Evolutionary conservation across 164 flowering plant genomes (phyloP), one percentile per base, ranked within the genome.

Genomic region (Magnolia changhungtana): DNA sequence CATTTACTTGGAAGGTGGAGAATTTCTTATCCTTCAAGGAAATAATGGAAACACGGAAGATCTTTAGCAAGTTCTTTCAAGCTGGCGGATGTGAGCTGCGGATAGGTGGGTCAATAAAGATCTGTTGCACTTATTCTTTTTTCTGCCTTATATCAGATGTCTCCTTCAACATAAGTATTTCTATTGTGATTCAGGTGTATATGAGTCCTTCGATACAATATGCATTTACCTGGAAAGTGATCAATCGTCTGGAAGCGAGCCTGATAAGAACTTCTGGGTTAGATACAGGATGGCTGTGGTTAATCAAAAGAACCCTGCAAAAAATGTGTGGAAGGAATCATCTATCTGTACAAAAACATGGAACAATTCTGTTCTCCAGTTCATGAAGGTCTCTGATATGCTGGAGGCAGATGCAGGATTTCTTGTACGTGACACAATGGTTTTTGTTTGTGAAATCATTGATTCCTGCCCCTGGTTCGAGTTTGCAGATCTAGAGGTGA

Each of bases 401-500:
- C 84, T 96, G 78, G 99, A 96, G 81, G 86, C 86, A 50, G 99
- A 96, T 84, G 96, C 93, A 14, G 99, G 99, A 63, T 96, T 96
- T 85, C 91, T 96, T 73, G 85, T 89, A 63, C 99, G 99, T 64
- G 99, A 94, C 76, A 90, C 98, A 1, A 95, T 94, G 80, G 91
- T 91, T 77, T 96, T 96, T 87, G 97, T 96, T 27, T 96, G 99
- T 84, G 98, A 96, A 85, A 96, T 96, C 82, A 68, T 96, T 81
- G 99, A 96, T 82, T 96, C 94, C 89, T 96, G 98, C 84, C 99
- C 99, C 2, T 96, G 99, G 99, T 96, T 96, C 76, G 99, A 96
- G 80, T 96, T 96, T 86, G 83, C 96, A 75, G 99, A 94, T 76
- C 84, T 96, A 45, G 98, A 96, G 97, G 99, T 92, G 76, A 85